Evolutionary conservation across 345 rosid species (phyloP).

Genomic region (Melaleuca quinquenervia): DNA sequence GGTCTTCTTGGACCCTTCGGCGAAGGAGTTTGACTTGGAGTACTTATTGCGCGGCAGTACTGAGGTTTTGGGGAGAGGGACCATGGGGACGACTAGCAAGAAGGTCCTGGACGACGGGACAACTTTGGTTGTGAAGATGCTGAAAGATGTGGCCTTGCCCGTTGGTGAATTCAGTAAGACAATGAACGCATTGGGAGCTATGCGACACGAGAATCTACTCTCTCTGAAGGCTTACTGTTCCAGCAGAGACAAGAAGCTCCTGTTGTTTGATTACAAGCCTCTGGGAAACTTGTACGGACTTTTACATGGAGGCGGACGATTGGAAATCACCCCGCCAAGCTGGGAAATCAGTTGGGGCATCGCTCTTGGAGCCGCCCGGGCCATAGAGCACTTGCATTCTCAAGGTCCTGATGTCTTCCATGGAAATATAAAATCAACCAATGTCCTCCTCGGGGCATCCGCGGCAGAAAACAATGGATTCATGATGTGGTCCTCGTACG

Average conservation of each 20-base stretch:
- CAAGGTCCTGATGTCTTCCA: slow-evolving; percentile 56
- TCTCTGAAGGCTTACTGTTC: background rate
- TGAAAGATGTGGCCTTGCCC: background rate
- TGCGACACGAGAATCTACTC: background rate
- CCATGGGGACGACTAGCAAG: background rate
- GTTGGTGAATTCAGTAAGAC: background rate
- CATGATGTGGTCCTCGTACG: no score
- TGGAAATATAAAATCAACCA: slow-evolving; percentile 73
- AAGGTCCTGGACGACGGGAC: background rate
- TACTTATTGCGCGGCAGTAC: no score
- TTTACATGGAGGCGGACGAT: slow-evolving; percentile 13
- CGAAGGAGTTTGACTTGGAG: no score
- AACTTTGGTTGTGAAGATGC: background rate
- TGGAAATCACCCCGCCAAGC: slow-evolving; percentile 51
- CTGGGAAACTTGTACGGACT: background rate
- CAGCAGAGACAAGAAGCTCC: background rate
- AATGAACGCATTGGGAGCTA: no score
- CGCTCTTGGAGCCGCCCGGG: slow-evolving; percentile 57
- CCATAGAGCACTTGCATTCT: slow-evolving; percentile 60
- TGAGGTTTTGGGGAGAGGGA: no score
- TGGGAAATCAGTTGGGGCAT: slow-evolving; percentile 68
- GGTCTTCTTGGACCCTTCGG: background rate
- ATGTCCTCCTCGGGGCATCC: slow-evolving; percentile 53
- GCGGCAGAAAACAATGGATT: no score
- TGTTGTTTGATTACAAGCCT: background rate